phyloP scores from a whole-genome alignment of 257 asterid genomes.

The Gardenia jasminoides region DNA sequence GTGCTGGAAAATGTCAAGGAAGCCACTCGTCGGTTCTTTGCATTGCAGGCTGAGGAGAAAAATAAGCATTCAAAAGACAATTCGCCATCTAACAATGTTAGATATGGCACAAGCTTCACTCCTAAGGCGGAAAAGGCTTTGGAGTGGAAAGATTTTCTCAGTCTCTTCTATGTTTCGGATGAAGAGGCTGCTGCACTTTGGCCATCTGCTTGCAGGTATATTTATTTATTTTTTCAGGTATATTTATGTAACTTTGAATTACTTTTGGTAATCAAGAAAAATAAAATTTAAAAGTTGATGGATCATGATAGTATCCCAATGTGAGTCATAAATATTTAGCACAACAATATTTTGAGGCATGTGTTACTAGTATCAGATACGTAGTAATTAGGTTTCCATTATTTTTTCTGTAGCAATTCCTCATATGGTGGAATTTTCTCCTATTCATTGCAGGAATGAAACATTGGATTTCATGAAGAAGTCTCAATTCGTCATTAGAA shows the following conservation, averaged over 20 bases:
- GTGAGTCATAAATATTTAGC: too few species aligned
- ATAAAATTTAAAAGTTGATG: too few species aligned
- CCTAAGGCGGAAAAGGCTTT: slow-evolving; percentile 35
- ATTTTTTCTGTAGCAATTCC: too few species aligned
- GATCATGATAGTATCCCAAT: too few species aligned
- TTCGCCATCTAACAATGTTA: slow-evolving; percentile 20
- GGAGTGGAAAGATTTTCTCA: slow-evolving; percentile 43
- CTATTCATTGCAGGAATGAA: slow-evolving; percentile 21
- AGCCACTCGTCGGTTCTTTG: slow-evolving; percentile 30
- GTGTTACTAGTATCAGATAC: too few species aligned
- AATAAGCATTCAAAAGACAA: slow-evolving; percentile 24
- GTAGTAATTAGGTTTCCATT: too few species aligned
- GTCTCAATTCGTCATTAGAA: slow-evolving; percentile 20
- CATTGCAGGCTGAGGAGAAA: slow-evolving; percentile 22
- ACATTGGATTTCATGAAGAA: slow-evolving; percentile 21
- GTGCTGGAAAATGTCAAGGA: slow-evolving; percentile 28
- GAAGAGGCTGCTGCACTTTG: slow-evolving; percentile 28
- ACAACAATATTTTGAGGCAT: too few species aligned
- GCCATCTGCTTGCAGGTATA: slow-evolving; percentile 33
- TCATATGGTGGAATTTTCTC: too few species aligned
- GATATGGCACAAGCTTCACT: slow-evolving; percentile 34
- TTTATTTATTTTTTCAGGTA: too few species aligned
- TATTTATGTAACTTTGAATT: too few species aligned
- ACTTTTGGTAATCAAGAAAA: too few species aligned
- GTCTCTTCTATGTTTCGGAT: slow-evolving; percentile 29